Evolutionary conservation across 768 basidiomycete genomes (phyloP), one percentile per base, ranked within the genome.

Genomic region (Atractiella rhizophila): DNA sequence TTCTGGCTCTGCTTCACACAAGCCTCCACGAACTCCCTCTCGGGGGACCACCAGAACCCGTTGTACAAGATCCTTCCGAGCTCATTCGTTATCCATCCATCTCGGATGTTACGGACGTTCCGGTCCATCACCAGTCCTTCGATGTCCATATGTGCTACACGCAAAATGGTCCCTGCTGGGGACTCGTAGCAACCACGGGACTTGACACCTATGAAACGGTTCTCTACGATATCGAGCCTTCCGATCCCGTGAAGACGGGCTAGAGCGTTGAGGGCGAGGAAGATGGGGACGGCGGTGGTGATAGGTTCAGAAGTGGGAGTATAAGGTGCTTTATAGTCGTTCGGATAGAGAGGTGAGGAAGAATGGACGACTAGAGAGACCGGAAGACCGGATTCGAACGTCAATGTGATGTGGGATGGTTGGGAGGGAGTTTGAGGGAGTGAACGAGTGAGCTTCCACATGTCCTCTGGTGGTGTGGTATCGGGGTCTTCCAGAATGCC

Each of bases 101-200:
- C 91, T 26, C 91, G 69, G 42, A 96, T 65, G 18, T 80, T 75
- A 42, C 91, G 77, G 48, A 98, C 85, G 60, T 88, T 91, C 53
- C 88, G 70, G 64, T 98, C 91, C 44, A 96, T 70, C n/a, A 85
- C 91, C 40, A 98, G 70, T 32, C 91, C 91, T 60, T 96, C 91
- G 51, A 98, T 63, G 52, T 98, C 91, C 60, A 98, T 66, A 64
- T 96, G 91, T 6, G 91, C 88, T 13, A 68, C 73, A 46, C 91
- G 80, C 35, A 98, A 67, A 63, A 96, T 94, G 37, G 86, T 91
- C 19, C 83, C 91, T 5, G 76, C 91, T 13, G 91, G 91, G 2
- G 79, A 76, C 62, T 98, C 91, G 66, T 98, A 98, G 64, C 91
- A 98, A n/a, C 91, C 91, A 25, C 91, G 80, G 35, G 80, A 83